These are phyloP conservation scores for Volvox reticuliferus DNA, from an alignment of 139 green algal genomes.

Conservation along the genomic window DNA sequence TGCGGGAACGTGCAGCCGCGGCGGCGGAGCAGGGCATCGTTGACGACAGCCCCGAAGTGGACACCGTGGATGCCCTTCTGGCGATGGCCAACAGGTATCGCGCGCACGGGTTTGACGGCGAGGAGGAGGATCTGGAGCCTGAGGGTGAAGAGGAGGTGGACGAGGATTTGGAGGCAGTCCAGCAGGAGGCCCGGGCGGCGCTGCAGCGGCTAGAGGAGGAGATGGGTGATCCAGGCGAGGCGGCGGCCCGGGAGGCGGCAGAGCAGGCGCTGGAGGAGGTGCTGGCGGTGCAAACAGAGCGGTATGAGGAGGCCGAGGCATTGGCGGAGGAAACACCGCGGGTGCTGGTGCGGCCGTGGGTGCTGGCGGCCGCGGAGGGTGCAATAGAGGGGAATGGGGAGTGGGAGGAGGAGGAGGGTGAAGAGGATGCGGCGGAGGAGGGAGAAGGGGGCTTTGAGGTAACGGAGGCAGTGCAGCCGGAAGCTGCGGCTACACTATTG, in stretches of 20 bases:
- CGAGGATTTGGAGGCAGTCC: not conserved
- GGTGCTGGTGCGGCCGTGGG: not conserved
- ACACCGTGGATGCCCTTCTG: conserved; percentile 8
- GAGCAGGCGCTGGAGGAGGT: not conserved
- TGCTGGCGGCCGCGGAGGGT: not conserved
- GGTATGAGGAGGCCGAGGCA: conserved; percentile 3
- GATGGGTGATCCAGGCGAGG: not conserved
- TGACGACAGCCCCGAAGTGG: not conserved
- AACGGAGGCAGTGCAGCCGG: not conserved
- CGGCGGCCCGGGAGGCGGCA: conserved; percentile 3
- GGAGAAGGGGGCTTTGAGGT: not conserved
- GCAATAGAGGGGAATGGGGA: not conserved
- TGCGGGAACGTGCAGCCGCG: not conserved
- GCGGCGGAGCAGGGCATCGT: not conserved
- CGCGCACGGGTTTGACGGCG: not conserved
- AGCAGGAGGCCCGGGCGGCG: conserved; percentile 8
- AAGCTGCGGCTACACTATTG: not conserved
- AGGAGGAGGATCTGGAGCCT: not conserved
- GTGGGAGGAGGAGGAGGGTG: not conserved
- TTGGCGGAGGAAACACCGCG: not conserved
- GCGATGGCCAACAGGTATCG: conserved; percentile 19
- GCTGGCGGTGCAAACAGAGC: not conserved
- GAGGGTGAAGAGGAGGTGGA: not conserved
- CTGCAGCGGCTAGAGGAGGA: not conserved
- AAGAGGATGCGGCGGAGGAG: conserved; percentile 10